Evolutionary conservation across 352 stramenopile species (phyloP).

Genomic region (Globisporangium middletonii): DNA sequence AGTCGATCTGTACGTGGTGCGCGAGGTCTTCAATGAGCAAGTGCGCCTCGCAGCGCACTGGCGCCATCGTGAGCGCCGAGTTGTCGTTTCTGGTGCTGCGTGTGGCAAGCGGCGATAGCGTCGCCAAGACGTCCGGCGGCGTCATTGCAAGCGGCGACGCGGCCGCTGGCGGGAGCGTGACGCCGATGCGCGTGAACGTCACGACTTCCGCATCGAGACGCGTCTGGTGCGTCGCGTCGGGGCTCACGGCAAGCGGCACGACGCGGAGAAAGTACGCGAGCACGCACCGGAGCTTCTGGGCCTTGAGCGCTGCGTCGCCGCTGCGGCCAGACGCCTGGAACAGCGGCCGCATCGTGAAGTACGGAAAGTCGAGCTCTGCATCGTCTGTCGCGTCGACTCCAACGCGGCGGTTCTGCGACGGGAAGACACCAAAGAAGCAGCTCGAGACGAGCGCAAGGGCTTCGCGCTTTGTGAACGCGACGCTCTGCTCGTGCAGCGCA

Average conservation of each 20-base stretch:
- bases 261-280: conserved; percentile 66
- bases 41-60: conserved; percentile 28
- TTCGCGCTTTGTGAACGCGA: conserved; percentile 40
- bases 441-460: conserved; percentile 37
- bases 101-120: neutral
- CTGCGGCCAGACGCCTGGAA: conserved; percentile 20
- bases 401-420: conserved; percentile 26
- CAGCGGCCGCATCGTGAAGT: conserved; percentile 43
- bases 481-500: conserved; percentile 14
- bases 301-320: conserved; percentile 33
- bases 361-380: conserved; percentile 35
- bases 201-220: conserved; percentile 31
- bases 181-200: conserved; percentile 47
- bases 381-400: neutral
- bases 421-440: conserved; percentile 65
- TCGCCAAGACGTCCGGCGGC: conserved; percentile 18
- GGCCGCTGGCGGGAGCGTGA: conserved; percentile 14
- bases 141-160: conserved; percentile 5
- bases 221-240: neutral
- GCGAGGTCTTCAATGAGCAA: conserved; percentile 60
- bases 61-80: conserved; percentile 6
- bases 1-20: conserved; percentile 69
- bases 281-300: conserved; percentile 62
- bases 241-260: conserved; percentile 22
- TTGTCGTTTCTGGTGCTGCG: neutral